Base-by-base conservation (phyloP, 139 green algal genomes). In the Picochlorum sp. region DNA sequence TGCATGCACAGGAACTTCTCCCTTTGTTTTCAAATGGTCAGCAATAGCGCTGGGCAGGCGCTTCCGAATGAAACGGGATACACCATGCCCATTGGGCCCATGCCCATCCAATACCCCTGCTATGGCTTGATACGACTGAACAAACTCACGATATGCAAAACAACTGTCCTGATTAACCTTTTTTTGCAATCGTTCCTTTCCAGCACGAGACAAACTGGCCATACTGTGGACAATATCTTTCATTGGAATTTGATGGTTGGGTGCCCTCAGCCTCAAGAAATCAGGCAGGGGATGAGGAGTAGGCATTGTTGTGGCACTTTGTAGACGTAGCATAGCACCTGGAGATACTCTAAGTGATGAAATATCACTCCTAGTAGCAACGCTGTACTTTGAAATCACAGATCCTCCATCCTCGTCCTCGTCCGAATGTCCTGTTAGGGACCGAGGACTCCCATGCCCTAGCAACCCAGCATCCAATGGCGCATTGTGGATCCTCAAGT, bases 101-200 rank as follows among this genome's bases (percentile, higher is more conserved):
- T 95, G 87, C 5, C 87, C 87, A 53, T 95, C 87, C 67, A 95
- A 81, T 0, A 79, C 84, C 0, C 77, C 82, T 65, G 88, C 87
- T 22, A 95, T 65, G 3, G 78, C 80, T 54, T 91, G 77, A 36
- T 85, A 74, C 41, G 78, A 71, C 2, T 68, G 69, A 50, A 89
- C 81, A 70, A 83, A 91, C 64, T 87, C 83, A 43, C 86, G 80
- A 75, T 82, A 88, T 0, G 81, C 82, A 64, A 91, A 90, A 69
- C 78, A 88, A 64, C 82, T 87, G 76, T 94, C 84, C 66, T 94
- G 86, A 68, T 94, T 94, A 10, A 72, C 82, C 55, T 94, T 94
- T 61, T 88, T 88, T 57, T 82, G 81, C 29, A 75, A 84, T 12
- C 81, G 83, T 71, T 93, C 85, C 20, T 69, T 56, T 3, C 86